Evolutionary conservation across 176 grass and related monocot genomes (phyloP), one percentile per base, ranked within the genome.

Genomic region (Eragrostis nindensis): DNA sequence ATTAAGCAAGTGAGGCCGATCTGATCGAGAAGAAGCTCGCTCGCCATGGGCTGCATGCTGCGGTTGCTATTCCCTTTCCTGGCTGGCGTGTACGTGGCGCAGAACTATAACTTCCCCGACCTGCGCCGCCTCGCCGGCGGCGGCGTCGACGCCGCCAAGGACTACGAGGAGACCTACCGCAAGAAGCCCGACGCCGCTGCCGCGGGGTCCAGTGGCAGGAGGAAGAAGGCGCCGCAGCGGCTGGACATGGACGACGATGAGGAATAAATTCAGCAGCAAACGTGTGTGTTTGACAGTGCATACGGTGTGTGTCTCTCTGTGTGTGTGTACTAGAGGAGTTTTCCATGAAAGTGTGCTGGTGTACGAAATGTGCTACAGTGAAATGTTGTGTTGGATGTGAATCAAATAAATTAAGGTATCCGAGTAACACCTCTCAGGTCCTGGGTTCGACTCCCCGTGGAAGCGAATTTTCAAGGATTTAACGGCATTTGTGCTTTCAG

Each of bases 61-160:
- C 82, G 66, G 32, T 81, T 78, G 46, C 11, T 86, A 64, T 87
- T 92, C 69, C 83, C 84, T 6, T 95, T 95, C 74, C 12, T 95
- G 6, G 73, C 83, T 25, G 93, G 93, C 49, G 80, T 85, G 64
- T 95, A 88, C 48, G 62, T 68, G 18, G 87, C 90, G 29, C 87
- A 92, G 79, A 92, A 90, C 44, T 95, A 95, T 70, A 88, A 69
- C 71, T 79, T 95, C n/a, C 90, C 87, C 14, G 89, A 83, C 71
- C 42, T 94, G 39, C 81, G 66, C 3, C 21, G 48, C 74, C 68
- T 87, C 70, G 86, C 84, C 27, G 17, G 78, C 49, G 40, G 25
- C 11, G 27, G 74, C 75, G 49, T 87, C 43, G 65, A 74, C 55
- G 71, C 64, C 36, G 80, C 91, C 49, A 83, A 57, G 71, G 54